phyloP scores from a whole-genome alignment of 805 yeast species.

The Limtongia smithiae region DNA sequence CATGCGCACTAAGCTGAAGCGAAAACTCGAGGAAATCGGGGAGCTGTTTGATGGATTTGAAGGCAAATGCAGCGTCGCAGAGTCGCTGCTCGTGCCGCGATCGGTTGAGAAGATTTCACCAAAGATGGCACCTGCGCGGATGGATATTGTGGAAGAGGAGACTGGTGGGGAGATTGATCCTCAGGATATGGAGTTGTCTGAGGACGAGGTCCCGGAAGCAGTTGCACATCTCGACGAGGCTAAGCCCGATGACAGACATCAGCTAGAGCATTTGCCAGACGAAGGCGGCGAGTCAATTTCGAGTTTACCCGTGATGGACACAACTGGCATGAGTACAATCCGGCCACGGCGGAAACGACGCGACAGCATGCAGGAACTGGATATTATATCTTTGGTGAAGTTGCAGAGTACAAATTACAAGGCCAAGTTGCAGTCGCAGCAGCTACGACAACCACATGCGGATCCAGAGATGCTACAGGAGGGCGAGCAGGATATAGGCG shows the following conservation, averaged over 20 bases:
- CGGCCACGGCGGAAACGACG: slow-evolving; percentile 24
- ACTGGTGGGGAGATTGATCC: neutral
- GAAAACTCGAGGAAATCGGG: slow-evolving; percentile 19
- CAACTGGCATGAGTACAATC: neutral
- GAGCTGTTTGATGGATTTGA: slow-evolving; percentile 14
- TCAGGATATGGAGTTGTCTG: no score
- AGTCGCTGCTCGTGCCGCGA: no score
- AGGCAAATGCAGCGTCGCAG: no score
- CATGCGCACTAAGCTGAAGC: slow-evolving; percentile 5
- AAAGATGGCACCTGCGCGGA: neutral
- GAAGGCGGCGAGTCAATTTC: no score
- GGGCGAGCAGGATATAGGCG: no score
- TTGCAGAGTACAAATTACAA: slow-evolving; percentile 18
- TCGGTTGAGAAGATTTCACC: no score
- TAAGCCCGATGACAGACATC: no score
- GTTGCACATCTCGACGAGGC: neutral
- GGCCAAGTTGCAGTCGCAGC: slow-evolving; percentile 5
- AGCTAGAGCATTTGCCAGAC: neutral
- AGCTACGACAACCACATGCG: no score
- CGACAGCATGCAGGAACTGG: slow-evolving; percentile 25
- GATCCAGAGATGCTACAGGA: no score
- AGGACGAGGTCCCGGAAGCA: no score
- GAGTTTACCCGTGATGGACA: no score
- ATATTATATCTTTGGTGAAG: slow-evolving; percentile 20
- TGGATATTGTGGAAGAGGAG: neutral